These are phyloP conservation scores for Coniosporium apollinis DNA, from an alignment of 495 filamentous ascomycete species.

Conservation along the genomic window DNA sequence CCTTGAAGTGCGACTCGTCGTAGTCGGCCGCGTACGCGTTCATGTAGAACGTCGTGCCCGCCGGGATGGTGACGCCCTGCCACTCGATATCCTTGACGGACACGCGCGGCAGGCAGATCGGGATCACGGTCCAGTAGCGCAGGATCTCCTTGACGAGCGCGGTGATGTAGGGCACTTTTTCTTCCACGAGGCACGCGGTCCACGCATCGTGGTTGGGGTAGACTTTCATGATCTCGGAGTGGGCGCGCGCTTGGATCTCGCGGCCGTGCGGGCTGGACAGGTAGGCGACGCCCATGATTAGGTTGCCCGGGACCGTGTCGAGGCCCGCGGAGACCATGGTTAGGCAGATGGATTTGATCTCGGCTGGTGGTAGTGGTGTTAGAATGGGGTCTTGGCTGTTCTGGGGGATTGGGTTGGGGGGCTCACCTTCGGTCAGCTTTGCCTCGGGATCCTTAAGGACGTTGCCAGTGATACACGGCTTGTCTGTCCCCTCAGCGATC, in stretches of 20 bases:
- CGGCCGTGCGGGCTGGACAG: constrained; percentile 44
- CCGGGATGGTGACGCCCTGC: constrained; percentile 40
- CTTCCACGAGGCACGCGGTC: constrained; percentile 46
- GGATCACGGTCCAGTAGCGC: constrained; percentile 58
- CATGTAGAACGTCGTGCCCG: constrained; percentile 53
- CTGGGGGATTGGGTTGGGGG: neutral
- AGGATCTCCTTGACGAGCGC: constrained; percentile 54
- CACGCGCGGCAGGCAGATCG: constrained; percentile 49
- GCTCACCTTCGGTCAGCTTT: constrained; percentile 33
- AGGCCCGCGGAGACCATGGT: constrained; percentile 60
- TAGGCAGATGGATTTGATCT: constrained; percentile 56
- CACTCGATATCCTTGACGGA: constrained; percentile 48
- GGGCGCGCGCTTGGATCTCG: constrained; percentile 44
- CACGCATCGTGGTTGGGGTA: constrained; percentile 51
- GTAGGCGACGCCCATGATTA: constrained; percentile 58
- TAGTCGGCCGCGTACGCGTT: constrained; percentile 57
- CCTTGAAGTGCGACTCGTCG: constrained; percentile 46
- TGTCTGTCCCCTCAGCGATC: constrained; percentile 44
- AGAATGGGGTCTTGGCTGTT: neutral
- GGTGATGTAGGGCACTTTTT: constrained; percentile 54
- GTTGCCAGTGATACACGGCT: constrained; percentile 54
- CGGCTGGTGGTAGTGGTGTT: constrained; percentile 24
- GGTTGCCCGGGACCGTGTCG: constrained; percentile 51
- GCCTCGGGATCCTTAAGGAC: constrained; percentile 43
- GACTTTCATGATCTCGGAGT: constrained; percentile 43